These are phyloP conservation scores for Debaryomyces prosopidis DNA, from an alignment of 805 yeast genomes.

Conservation along the genomic window DNA sequence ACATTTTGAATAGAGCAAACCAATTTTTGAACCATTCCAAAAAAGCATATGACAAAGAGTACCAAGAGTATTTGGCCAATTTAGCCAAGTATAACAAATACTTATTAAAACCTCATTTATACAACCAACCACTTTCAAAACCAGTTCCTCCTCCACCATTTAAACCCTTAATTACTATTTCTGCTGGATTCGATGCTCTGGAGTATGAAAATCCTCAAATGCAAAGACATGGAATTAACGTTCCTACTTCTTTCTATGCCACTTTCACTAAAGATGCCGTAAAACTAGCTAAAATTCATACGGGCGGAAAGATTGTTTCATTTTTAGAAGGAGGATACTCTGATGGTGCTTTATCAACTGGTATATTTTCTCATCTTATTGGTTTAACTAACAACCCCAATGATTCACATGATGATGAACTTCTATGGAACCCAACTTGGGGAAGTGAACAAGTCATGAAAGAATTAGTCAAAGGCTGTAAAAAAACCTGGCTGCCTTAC, in stretches of 20 bases:
- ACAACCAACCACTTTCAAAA: slow-evolving; percentile 23
- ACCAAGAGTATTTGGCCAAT: slow-evolving; percentile 24
- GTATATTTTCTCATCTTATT: slow-evolving; percentile 74
- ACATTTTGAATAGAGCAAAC: slow-evolving; percentile 63
- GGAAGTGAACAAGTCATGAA: slow-evolving; percentile 60
- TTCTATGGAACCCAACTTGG: slow-evolving; percentile 64
- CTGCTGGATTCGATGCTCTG: slow-evolving; percentile 88
- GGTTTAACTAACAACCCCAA: slow-evolving; percentile 57
- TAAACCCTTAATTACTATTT: slow-evolving; percentile 60
- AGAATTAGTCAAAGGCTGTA: slow-evolving; percentile 69
- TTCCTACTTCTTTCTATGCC: slow-evolving; percentile 78
- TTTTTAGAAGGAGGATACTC: slow-evolving; percentile 86
- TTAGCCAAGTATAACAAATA: slow-evolving; percentile 32
- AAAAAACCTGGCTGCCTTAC: slow-evolving; percentile 61
- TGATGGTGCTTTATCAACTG: slow-evolving; percentile 76
- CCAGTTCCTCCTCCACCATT: slow-evolving; percentile 39
- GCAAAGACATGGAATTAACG: slow-evolving; percentile 82
- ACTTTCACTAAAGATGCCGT: slow-evolving; percentile 72
- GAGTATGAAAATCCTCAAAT: slow-evolving; percentile 79
- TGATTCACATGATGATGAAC: slow-evolving; percentile 21
- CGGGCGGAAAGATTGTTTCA: slow-evolving; percentile 63
- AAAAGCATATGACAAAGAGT: slow-evolving; percentile 40
- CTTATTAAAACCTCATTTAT: slow-evolving; percentile 30
- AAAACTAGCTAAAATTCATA: slow-evolving; percentile 62
- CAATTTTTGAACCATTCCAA: slow-evolving; percentile 57